Base-by-base conservation (phyloP, 2,329 filamentous ascomycete genomes). In the Sporothrix phasma region DNA sequence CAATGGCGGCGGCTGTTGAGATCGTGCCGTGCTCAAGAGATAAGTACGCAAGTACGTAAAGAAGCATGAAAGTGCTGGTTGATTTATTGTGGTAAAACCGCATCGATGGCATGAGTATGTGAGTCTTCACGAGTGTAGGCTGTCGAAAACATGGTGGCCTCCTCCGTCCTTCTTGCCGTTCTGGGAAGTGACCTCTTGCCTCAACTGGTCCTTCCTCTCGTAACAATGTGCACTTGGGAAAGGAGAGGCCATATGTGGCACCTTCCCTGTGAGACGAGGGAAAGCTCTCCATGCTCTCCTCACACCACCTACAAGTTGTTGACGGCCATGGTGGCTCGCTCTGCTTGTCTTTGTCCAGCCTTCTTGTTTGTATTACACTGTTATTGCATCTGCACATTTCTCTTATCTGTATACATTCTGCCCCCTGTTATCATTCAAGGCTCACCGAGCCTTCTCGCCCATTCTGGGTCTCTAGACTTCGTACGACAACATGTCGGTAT, bases 171-270 rank as follows among this genome's bases (percentile, higher is more conserved):
- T 45, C 56, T 22, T 60, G 8, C 56, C 56, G n/a, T 31, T 46
- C 37, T 26, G 13, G 34, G 56, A 60, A n/a, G 41, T 5, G 24
- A 34, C n/a, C 19, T 22, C 31, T 10, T 47, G 47, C 47, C 3
- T 62, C 58, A 6, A 63, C 64, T 29, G 22, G 61, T 8, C 37
- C 37, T 56, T 56, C 53, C 53, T 41, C 24, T 13, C 37, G n/a
- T n/a, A n/a, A n/a, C n/a, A n/a, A 41, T 7, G 22, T n/a, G 22
- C 34, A 37, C 34, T 13, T 4, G 7, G n/a, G 51, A 29, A 54
- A 24, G 31, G 51, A 29, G 34, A 29, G 54, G 22, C 7, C 37
- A 43, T 26, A 19, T 19, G 13, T 29, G 22, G 34, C 6, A 43
- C 37, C 22, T 43, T 29, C 37, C 29, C 15, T 26, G 13, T 58